Evolutionary conservation across 257 asterid genomes (phyloP).

Genomic region (Solanum pinnatisectum): DNA sequence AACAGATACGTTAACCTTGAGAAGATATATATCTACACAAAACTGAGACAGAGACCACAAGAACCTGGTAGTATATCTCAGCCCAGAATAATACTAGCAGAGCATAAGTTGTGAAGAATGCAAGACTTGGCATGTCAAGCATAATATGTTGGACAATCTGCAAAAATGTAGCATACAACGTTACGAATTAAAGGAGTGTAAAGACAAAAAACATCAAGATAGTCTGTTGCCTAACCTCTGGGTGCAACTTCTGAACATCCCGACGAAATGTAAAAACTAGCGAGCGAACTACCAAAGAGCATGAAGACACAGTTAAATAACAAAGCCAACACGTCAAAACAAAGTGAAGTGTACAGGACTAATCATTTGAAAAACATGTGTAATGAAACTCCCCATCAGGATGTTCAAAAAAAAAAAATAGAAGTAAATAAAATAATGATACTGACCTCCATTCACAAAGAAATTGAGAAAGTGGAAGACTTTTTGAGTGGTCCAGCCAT

Average conservation of each 20-base stretch:
- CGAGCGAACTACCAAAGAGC: slow-evolving; percentile 56
- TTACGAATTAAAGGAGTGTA: not conserved
- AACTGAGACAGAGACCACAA: slow-evolving; percentile 3
- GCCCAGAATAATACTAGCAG: slow-evolving; percentile 95
- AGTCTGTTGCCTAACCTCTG: slow-evolving; percentile 51
- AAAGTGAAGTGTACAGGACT: not conserved
- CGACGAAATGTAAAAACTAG: slow-evolving; percentile 63
- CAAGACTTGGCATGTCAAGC: slow-evolving; percentile 95
- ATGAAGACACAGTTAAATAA: not conserved
- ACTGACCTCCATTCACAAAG: slow-evolving; percentile 84
- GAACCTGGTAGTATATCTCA: slow-evolving; percentile 90
- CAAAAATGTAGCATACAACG: not conserved
- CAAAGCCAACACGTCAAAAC: not conserved
- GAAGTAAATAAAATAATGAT: not conserved
- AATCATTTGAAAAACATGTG: not conserved
- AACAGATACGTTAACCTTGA: not conserved
- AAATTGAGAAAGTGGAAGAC: slow-evolving; percentile 96
- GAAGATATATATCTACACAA: not conserved
- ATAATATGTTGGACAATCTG: slow-evolving; percentile 83
- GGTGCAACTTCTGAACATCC: slow-evolving; percentile 59
- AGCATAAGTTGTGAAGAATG: slow-evolving; percentile 93
- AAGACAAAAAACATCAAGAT: not conserved
- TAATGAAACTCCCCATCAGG: not conserved
- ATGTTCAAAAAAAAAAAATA: not conserved
- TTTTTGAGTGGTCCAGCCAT: slow-evolving; percentile 99